Base-by-base conservation (phyloP, 2,329 filamentous ascomycete species). In the Aspergillus latus region DNA sequence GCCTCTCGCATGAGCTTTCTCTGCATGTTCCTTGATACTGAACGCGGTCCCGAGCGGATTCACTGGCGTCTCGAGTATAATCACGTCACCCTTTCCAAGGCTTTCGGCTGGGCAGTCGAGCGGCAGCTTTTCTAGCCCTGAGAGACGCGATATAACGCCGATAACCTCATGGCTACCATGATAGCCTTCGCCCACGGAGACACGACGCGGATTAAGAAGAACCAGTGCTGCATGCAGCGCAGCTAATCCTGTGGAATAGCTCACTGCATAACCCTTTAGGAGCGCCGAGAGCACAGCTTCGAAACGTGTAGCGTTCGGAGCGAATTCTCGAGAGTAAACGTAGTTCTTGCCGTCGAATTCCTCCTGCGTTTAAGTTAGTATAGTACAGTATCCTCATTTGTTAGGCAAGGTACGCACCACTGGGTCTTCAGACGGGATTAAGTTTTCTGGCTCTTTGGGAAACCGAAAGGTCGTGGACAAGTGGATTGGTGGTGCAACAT, bases 91-190 rank as follows among this genome's bases (percentile, higher is more conserved):
- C 4, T 83, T 76, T 21, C 84, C 80, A 1, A 97, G 80, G 28
- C 85, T 82, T 40, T 84, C 82, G 6, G 82, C 78, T 7, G 85
- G 78, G 67, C 85, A 89, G 66, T 88, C 84, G 10, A 97, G 82
- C n/a, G 86, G 81, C 1, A 97, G 80, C 61, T 88, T 82, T 70
- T 87, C 74, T 28, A 96, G 82, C 0, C 88, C 88, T 13, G 87
- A 90, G 39, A 97, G 85, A 60, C 90, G 89, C 49, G 82, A 75
- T 58, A 95, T 80, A 36, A 97, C 66, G 2, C 28, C 72, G 64
- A 97, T 84, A n/a, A 96, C 89, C 61, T 90, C 91, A 72, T 96
- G 91, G 74, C 90, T 95, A 60, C 94, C 94, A 75, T 97, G 93
- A 76, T 97, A 97, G 36, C 92, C 92, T 5, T 82, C 85, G 32